Base-by-base conservation (phyloP, 1,284 basidiomycete genomes). In the Pisolithus thermaeus region DNA sequence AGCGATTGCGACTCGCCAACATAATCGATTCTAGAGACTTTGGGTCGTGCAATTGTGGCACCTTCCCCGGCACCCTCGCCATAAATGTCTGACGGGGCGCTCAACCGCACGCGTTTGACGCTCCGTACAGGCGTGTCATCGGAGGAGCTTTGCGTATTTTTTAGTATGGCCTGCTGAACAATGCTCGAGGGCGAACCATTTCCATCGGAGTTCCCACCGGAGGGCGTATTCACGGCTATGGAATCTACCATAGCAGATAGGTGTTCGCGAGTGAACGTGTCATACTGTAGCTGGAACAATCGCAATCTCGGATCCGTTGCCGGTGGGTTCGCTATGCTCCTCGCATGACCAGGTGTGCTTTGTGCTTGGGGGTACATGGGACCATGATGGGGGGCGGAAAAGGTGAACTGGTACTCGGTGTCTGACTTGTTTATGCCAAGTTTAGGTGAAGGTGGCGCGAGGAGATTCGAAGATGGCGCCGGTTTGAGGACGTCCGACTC, bases 231-330 rank as follows among this genome's bases (percentile, higher is more conserved):
- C 38, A 89, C 76, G 22, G 84, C 90, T 57, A 93, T 92, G 11
- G 86, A 92, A 60, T 96, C 92, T 1, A 94, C 90, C 67, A 97
- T 80, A 1, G 89, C 91, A 1, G 90, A 91, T 46, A 97, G 80
- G 65, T 96, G 91, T 41, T 95, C 89, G 36, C 92, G 82, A 2
- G 93, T 97, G 64, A 89, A 92, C 0, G 94, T 95, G 68, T 97
- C 94, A 65, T 96, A 96, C 55, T 90, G 83, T 56, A 92, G 90
- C 61, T 92, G 87, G 72, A 97, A 97, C 32, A 96, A 76, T 5
- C 86, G 85, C 7, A 94, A 78, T 14, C 83, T 84, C 4, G 88
- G 81, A 61, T 90, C 87, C 20, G 83, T 82, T 14, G 72, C 58
- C 18, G 80, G 80, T 35, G 75, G 56, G 61, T 68, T 61, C 58